These are phyloP conservation scores for Colletotrichum spinosum DNA, from an alignment of 2,329 filamentous ascomycete species.

Conservation along the genomic window DNA sequence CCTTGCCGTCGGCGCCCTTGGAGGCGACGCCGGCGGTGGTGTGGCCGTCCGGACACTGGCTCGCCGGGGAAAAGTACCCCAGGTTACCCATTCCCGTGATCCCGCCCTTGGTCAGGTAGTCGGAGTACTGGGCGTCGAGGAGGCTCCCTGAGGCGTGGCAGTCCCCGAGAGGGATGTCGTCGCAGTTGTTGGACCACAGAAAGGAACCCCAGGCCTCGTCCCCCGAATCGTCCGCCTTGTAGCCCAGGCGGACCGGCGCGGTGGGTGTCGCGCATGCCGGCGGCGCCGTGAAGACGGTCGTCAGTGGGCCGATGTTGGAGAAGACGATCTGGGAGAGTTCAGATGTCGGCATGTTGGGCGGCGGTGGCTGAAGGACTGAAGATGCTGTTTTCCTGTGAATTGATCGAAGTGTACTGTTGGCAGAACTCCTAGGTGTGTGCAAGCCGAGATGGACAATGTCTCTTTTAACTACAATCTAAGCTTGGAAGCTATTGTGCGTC, in stretches of 20 bases:
- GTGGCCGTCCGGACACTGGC: slow-evolving; percentile 42
- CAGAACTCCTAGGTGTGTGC: not conserved
- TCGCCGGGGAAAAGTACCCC: slow-evolving; percentile 41
- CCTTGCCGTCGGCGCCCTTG: slow-evolving; percentile 9
- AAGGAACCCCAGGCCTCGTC: not conserved
- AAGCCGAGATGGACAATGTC: not conserved
- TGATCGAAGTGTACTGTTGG: not conserved
- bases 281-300: slow-evolving; percentile 37
- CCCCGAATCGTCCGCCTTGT: not conserved
- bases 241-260: not conserved
- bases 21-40: slow-evolving; percentile 40
- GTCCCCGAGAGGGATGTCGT: slow-evolving; percentile 15
- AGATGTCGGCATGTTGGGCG: slow-evolving; percentile 20
- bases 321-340: not conserved
- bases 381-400: not conserved
- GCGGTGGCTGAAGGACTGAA: not conserved
- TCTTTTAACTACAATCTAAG: slow-evolving; percentile 1
- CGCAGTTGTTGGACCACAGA: slow-evolving; percentile 24
- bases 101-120: not conserved
- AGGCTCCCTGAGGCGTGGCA: slow-evolving; percentile 41
- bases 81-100: slow-evolving; percentile 15
- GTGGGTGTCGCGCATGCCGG: slow-evolving; percentile 28
- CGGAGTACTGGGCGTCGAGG: slow-evolving; percentile 26
- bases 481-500: not conserved
- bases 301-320: slow-evolving; percentile 38